Conservation (phyloP, 78 protist species). For the Guillardia theta region DNA sequence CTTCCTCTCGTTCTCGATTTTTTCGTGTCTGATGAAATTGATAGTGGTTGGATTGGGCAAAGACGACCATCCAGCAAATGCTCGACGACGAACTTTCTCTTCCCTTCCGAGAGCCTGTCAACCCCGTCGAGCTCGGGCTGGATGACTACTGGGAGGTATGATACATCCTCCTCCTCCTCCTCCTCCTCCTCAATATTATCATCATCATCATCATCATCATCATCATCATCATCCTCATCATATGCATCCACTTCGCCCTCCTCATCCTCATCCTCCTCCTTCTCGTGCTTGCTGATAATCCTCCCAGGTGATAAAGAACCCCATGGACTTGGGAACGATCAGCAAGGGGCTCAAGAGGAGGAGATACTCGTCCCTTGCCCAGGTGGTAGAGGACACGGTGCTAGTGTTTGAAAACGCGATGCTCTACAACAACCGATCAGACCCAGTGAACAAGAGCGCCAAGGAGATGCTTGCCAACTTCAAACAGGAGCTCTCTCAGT, state of each 20-base stretch:
- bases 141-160: neutral
- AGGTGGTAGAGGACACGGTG: neutral
- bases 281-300: neutral
- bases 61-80: neutral
- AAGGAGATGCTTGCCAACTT: neutral
- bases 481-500: too few relatives aligned
- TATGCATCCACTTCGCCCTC: neutral
- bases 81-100: neutral
- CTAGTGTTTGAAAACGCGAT: neutral
- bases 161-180: neutral
- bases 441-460: neutral
- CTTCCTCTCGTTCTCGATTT: too few relatives aligned
- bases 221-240: too few relatives aligned
- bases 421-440: conserved; percentile 24
- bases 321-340: conserved; percentile 18
- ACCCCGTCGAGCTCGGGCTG: neutral
- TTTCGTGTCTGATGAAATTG: too few relatives aligned
- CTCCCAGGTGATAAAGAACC: neutral
- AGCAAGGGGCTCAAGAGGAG: neutral
- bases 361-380: neutral
- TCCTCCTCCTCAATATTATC: neutral
- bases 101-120: neutral
- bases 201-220: too few relatives aligned
- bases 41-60: too few relatives aligned
- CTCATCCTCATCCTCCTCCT: neutral